Conservation (phyloP, 2,329 filamentous ascomycete species). For the Alternaria sp. region DNA sequence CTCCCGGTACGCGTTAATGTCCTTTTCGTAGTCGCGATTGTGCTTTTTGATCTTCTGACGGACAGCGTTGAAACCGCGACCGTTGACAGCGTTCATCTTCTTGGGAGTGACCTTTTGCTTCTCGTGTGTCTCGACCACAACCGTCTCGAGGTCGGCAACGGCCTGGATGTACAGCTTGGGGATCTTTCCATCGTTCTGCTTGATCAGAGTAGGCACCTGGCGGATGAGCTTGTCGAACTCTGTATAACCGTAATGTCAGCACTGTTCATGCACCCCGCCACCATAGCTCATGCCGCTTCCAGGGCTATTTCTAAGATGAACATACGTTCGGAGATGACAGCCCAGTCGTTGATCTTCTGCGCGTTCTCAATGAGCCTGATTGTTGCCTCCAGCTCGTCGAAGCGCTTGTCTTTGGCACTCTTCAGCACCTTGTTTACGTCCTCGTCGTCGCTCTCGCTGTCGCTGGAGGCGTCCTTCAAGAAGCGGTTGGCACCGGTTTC, state of each 20-base stretch:
- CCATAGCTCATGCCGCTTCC: neutral
- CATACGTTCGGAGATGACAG: constrained; percentile 85
- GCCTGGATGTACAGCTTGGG: constrained; percentile 94
- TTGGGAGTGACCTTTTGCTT: constrained; percentile 96
- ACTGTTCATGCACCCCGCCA: constrained; percentile 22
- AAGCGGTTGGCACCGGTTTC: constrained; percentile 81
- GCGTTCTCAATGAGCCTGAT: constrained; percentile 95
- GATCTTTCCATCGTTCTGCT: constrained; percentile 72
- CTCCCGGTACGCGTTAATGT: constrained; percentile 85
- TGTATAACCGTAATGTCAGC: constrained; percentile 53
- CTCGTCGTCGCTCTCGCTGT: constrained; percentile 83
- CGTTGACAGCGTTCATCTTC: constrained; percentile 98
- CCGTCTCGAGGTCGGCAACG: constrained; percentile 91
- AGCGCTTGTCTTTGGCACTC: constrained; percentile 97
- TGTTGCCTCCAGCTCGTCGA: constrained; percentile 89
- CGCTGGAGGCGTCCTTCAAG: constrained; percentile 80
- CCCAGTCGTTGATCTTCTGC: constrained; percentile 97
- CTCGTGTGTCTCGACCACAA: constrained; percentile 89
- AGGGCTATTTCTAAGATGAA: constrained; percentile 22
- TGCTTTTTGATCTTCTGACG: constrained; percentile 99
- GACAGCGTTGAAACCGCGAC: constrained; percentile 92
- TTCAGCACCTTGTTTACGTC: constrained; percentile 88
- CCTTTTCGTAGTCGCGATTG: constrained; percentile 89
- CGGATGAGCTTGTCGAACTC: constrained; percentile 96
- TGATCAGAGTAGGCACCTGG: constrained; percentile 68